Base-by-base conservation (phyloP, 192 early-diverging fungal genomes). In the Mortierella claussenii region DNA sequence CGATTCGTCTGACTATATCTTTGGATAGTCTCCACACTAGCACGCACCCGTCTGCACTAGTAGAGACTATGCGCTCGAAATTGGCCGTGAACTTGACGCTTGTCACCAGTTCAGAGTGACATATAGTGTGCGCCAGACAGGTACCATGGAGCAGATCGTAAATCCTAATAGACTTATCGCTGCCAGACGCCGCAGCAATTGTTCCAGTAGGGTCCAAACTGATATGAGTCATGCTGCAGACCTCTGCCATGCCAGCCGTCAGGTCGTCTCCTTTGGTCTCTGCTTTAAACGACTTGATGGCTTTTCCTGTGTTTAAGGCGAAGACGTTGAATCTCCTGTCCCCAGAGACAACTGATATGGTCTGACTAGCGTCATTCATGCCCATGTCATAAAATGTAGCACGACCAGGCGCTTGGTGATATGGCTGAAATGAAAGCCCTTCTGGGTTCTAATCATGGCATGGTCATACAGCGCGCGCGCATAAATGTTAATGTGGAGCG, bases 31-130 rank as follows among this genome's bases (percentile, higher is more conserved):
- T 81, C 93, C 93, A 95, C 1, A 95, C 82, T 70, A 95, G 86
- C 13, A 95, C 79, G 26, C 88, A 92, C 10, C 92, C 92, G 62
- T 95, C 92, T 0, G 86, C 87, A 50, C 86, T 85, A 17, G 92
- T 93, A 2, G 89, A 88, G 30, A 92, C 70, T 8, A 95, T 59
- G 11, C 87, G 76, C 27, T 74, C 59, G 37, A 78, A 75, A 63
- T 86, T 81, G 8, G 53, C 58, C 3, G 66, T 83, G 59, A 95
- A 95, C 55, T 84, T 83, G 34, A 93, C 81, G 13, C 80, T 68
- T 0, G 93, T 95, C 12, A 95, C 83, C 37, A 92, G 60, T 64
- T 95, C 93, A 10, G 90, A 82, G 71, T 95, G 93, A 0, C 89
- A 90, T 36, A 80, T 71, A 18, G 80, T 80, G 49, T 88, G 81